phyloP scores from a whole-genome alignment of 2,329 filamentous ascomycete species.

The Diaporthe velutina region DNA sequence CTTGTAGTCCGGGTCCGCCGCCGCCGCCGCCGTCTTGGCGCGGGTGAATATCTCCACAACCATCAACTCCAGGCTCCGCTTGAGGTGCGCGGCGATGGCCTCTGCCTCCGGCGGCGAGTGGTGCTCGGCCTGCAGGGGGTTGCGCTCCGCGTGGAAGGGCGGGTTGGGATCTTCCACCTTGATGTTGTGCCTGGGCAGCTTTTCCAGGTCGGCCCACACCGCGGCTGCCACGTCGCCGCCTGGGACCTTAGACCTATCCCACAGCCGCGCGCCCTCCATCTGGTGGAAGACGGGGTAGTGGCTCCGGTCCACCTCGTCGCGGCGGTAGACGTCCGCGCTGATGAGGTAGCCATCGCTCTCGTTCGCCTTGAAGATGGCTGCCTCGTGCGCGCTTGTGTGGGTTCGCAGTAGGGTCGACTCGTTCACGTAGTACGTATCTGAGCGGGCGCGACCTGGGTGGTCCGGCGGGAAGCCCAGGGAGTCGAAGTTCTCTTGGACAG shows the following conservation, averaged over 20 bases:
- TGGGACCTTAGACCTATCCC: conserved; percentile 77
- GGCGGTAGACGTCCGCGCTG: conserved; percentile 92
- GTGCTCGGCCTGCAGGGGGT: conserved; percentile 81
- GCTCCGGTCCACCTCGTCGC: conserved; percentile 93
- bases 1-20: conserved; percentile 61
- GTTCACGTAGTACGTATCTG: conserved; percentile 97
- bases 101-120: conserved; percentile 84
- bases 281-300: conserved; percentile 99
- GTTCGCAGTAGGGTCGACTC: conserved; percentile 86
- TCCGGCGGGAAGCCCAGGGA: conserved; percentile 91
- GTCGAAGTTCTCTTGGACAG: conserved; percentile 91
- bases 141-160: conserved; percentile 80
- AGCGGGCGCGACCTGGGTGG: conserved; percentile 87
- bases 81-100: conserved; percentile 86
- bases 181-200: conserved; percentile 79
- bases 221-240: conserved; percentile 71
- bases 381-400: conserved; percentile 94
- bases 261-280: conserved; percentile 95
- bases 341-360: conserved; percentile 86
- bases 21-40: conserved; percentile 75
- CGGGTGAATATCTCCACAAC: conserved; percentile 89
- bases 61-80: conserved; percentile 89
- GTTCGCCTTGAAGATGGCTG: conserved; percentile 81
- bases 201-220: conserved; percentile 78
- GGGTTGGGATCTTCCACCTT: conserved; percentile 88